phyloP scores from a whole-genome alignment of 202 grass and related monocot species.

The Carex arenaria region DNA sequence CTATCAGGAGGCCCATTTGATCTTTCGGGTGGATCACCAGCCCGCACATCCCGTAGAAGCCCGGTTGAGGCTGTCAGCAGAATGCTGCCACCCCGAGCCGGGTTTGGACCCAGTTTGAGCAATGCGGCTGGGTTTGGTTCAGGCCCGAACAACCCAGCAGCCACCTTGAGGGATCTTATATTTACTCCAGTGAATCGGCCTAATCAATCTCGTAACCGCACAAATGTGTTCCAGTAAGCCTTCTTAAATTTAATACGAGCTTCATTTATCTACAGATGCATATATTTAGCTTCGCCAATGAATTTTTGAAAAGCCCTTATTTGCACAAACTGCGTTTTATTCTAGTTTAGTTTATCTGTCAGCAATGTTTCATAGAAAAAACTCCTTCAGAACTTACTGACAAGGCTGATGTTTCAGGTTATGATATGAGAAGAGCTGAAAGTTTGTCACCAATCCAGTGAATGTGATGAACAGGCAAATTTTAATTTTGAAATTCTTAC shows the following conservation, averaged over 20 bases:
- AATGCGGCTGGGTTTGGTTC: constrained; percentile 38
- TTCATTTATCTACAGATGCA: neutral
- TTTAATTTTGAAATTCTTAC: neutral
- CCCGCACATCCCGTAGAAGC: constrained; percentile 26
- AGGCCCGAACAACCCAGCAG: constrained; percentile 42
- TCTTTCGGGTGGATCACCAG: constrained; percentile 46
- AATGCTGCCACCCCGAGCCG: constrained; percentile 1
- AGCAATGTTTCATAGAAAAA: neutral
- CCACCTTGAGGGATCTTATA: constrained; percentile 64
- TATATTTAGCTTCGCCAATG: neutral
- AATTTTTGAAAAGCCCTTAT: constrained; percentile 1
- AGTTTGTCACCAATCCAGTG: neutral
- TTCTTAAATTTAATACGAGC: neutral
- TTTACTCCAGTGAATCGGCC: constrained; percentile 67
- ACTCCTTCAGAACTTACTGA: neutral
- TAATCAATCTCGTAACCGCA: constrained; percentile 40
- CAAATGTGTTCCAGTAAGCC: constrained; percentile 64
- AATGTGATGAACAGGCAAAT: neutral
- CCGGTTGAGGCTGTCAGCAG: constrained; percentile 48
- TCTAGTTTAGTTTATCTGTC: neutral
- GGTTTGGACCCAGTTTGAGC: constrained; percentile 2
- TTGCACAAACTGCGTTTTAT: neutral
- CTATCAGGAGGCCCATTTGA: constrained; percentile 37
- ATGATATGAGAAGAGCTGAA: constrained; percentile 33
- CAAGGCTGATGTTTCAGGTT: constrained; percentile 42